These are phyloP conservation scores for Phaffia australis DNA, from an alignment of 768 basidiomycete genomes.

Conservation along the genomic window DNA sequence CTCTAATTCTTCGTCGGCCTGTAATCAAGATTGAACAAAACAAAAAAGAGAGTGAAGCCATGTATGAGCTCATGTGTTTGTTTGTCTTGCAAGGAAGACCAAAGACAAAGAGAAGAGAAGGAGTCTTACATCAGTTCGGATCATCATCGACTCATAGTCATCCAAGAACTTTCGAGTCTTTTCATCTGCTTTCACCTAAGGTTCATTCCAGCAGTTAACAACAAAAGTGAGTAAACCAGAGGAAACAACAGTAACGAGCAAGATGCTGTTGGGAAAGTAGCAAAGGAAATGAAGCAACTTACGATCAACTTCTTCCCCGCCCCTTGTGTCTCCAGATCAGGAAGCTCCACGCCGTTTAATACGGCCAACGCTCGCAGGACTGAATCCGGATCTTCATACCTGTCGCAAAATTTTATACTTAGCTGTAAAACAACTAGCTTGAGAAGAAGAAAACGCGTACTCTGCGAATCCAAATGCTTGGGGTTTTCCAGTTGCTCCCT, in stretches of 20 bases:
- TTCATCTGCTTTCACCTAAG: slow-evolving; percentile 86
- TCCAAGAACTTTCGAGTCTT: slow-evolving; percentile 83
- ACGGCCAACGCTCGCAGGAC: slow-evolving; percentile 65
- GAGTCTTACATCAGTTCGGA: slow-evolving; percentile 62
- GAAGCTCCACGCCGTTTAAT: slow-evolving; percentile 54
- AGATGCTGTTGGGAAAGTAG: neutral
- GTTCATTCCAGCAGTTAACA: neutral
- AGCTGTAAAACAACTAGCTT: neutral
- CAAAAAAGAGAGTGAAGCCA: neutral
- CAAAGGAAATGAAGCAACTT: slow-evolving; percentile 39
- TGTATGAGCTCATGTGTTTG: neutral
- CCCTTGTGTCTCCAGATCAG: slow-evolving; percentile 52
- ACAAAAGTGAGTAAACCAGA: neutral
- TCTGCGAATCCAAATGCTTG: slow-evolving; percentile 97
- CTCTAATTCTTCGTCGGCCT: slow-evolving; percentile 62
- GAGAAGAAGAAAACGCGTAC: slow-evolving; percentile 35
- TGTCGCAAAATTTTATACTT: neutral
- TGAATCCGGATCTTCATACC: slow-evolving; percentile 72
- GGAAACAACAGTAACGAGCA: slow-evolving; percentile 28
- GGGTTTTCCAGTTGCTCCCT: slow-evolving; percentile 83
- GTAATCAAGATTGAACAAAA: neutral
- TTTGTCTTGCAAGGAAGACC: neutral
- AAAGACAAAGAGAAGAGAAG: neutral
- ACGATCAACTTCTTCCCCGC: slow-evolving; percentile 57
- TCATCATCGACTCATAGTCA: slow-evolving; percentile 66